These are phyloP conservation scores for Podaxis carcinomalis DNA, from an alignment of 768 basidiomycete genomes.

Conservation along the genomic window DNA sequence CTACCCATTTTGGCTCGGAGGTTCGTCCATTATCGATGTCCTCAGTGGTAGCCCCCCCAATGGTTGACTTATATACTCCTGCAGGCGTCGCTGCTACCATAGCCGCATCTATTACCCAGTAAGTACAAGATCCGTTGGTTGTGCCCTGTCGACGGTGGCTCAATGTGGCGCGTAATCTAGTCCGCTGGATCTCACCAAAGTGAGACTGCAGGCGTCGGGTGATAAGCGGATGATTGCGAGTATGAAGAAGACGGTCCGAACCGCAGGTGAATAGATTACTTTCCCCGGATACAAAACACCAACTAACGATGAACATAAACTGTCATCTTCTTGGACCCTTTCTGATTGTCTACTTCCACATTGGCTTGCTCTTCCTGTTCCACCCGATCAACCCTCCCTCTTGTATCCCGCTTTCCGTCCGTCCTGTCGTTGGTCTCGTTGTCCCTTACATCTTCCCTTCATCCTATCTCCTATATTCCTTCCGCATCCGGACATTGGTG, in stretches of 20 bases:
- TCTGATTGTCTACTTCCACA: slow-evolving; percentile 11
- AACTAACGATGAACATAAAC: background rate
- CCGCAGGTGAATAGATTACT: slow-evolving; percentile 49
- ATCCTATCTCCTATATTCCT: background rate
- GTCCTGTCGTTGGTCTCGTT: background rate
- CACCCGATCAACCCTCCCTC: slow-evolving; percentile 4
- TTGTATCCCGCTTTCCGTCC: too few relatives aligned
- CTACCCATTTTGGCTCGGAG: slow-evolving; percentile 86
- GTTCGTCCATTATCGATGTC: slow-evolving; percentile 28
- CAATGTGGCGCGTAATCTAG: slow-evolving; percentile 26
- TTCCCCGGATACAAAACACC: slow-evolving; percentile 28
- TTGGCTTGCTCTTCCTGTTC: slow-evolving; percentile 29
- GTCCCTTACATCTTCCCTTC: background rate
- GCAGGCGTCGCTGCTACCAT: slow-evolving; percentile 79
- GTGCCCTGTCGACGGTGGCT: background rate
- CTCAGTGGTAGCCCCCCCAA: background rate
- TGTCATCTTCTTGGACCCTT: background rate
- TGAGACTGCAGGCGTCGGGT: slow-evolving; percentile 85
- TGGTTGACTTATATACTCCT: background rate
- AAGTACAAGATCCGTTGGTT: slow-evolving; percentile 19
- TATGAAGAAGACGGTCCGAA: slow-evolving; percentile 76
- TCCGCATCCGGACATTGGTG: background rate
- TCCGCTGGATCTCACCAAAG: slow-evolving; percentile 87
- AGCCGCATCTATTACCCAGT: slow-evolving; percentile 88
- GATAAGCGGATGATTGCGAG: slow-evolving; percentile 89